Evolutionary conservation across 2,329 filamentous ascomycete species (phyloP), one percentile per base, ranked within the genome.

Genomic region (Paraphoma sp.): DNA sequence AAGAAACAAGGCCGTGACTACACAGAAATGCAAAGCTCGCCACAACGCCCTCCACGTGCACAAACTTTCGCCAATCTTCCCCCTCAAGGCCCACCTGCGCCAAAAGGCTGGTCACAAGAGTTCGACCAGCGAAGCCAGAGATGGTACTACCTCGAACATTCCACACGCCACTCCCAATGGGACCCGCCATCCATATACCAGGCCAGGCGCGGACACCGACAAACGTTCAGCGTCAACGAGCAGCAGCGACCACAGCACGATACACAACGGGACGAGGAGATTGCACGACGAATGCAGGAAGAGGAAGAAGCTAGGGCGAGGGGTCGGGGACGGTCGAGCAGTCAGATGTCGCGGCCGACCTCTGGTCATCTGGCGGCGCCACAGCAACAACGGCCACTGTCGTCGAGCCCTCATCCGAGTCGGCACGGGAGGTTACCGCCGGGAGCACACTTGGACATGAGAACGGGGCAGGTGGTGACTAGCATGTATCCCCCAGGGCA

Each of bases 111-210:
- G 87, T 76, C 79, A 30, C 79, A 85, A 17, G 83, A 88, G 71
- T 90, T 83, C 72, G 87, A 90, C 64, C 81, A 84, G 48, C 79
- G 78, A 50, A 78, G 81, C 52, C 83, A 87, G 68, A 83, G 84
- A 52, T 89, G 84, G 78, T 90, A 85, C 75, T 90, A 87, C 66
- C 80, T 85, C 57, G 86, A 90, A 69, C 76, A 83, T 50, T 77
- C 83, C 43, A 84, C 85, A 6, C 85, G 86, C 17, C 82, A 81
- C 53, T 83, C 84, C 0, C 86, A 89, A 72, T 89, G 87, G 87
- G 84, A 88, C 56, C 64, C 64, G 14, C 66, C 67, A 4, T 65
- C 74, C 8, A 51, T 41, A 38, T 53, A 51, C 10, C 56, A 52
- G 10, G 29, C 14, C 36, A 43, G 45, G 28, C 50, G 43, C 28